phyloP scores from a whole-genome alignment of 306 rosid genomes.

The Potentilla sterilis region DNA sequence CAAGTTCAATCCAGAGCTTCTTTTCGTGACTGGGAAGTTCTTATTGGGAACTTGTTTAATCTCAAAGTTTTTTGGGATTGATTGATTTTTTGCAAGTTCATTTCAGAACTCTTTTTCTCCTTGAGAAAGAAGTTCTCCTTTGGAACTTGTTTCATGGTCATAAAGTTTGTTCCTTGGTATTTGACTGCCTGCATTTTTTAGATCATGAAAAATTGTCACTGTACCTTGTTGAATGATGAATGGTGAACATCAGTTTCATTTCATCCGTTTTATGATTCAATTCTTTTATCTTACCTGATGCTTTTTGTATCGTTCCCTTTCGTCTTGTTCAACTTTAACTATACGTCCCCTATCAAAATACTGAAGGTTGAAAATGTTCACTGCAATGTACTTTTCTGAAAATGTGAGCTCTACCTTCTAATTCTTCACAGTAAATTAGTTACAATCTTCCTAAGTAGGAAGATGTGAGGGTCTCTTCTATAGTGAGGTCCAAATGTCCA shows the following conservation, averaged over 20 bases:
- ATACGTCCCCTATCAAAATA: no score
- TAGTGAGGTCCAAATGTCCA: neutral
- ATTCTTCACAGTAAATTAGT: neutral
- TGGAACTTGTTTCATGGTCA: conserved; percentile 13
- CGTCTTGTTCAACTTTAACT: neutral
- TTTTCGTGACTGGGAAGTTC: neutral
- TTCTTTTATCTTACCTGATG: neutral
- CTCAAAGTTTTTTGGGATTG: neutral
- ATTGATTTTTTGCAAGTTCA: conserved; percentile 9
- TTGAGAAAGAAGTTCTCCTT: neutral
- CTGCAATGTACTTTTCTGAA: neutral
- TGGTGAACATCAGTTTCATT: neutral
- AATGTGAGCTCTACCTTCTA: neutral
- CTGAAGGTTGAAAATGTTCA: neutral
- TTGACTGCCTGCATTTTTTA: neutral
- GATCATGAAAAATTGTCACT: neutral
- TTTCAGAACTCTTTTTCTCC: neutral
- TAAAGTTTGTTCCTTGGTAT: conserved; percentile 1
- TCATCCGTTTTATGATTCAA: neutral
- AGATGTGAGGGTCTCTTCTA: neutral
- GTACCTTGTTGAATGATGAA: neutral
- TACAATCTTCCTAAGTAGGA: neutral
- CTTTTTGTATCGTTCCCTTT: neutral
- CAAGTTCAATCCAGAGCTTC: neutral
- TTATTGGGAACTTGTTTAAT: neutral